A percentile compares a stretch with the other conserved stretches of the same genome.
These are phyloP conservation scores for Mycena epipterygia DNA, from an alignment of 768 basidiomycete genomes.

Conservation along the genomic window DNA sequence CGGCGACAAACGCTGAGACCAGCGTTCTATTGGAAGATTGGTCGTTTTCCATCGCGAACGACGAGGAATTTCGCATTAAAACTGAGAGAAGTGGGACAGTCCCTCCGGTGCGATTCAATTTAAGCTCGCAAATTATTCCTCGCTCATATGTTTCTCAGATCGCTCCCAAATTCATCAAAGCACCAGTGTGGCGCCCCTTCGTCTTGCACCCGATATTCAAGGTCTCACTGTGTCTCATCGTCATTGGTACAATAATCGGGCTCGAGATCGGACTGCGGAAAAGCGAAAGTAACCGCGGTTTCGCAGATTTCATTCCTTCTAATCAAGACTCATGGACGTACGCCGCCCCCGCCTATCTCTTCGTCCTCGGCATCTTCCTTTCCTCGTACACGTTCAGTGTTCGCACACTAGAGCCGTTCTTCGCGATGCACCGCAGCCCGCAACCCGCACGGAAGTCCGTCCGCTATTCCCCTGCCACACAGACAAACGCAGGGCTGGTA, in stretches of 20 bases:
- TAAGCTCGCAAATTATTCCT: background rate
- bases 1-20: background rate
- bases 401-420: slow-evolving; percentile 7
- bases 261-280: slow-evolving; percentile 2
- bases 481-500: background rate
- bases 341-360: slow-evolving; percentile 19
- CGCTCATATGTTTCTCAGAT: background rate
- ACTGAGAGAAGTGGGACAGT: background rate
- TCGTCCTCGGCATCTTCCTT: slow-evolving; percentile 14
- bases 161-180: background rate
- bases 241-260: background rate
- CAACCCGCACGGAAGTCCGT: slow-evolving; percentile 22
- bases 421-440: slow-evolving; percentile 12
- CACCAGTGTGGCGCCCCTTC: background rate
- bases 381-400: slow-evolving; percentile 24
- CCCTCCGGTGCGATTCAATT: background rate
- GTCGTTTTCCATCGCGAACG: background rate
- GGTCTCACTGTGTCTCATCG: background rate
- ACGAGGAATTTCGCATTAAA: background rate
- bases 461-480: slow-evolving; percentile 11
- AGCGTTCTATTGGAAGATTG: background rate
- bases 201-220: slow-evolving; percentile 10
- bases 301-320: background rate
- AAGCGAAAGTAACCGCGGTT: background rate
- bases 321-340: slow-evolving; percentile 19